A percentile compares a stretch with the other conserved stretches of the same genome.
Evolutionary conservation across 768 basidiomycete species (phyloP).

Genomic region (Fistulinella prunicolor): DNA sequence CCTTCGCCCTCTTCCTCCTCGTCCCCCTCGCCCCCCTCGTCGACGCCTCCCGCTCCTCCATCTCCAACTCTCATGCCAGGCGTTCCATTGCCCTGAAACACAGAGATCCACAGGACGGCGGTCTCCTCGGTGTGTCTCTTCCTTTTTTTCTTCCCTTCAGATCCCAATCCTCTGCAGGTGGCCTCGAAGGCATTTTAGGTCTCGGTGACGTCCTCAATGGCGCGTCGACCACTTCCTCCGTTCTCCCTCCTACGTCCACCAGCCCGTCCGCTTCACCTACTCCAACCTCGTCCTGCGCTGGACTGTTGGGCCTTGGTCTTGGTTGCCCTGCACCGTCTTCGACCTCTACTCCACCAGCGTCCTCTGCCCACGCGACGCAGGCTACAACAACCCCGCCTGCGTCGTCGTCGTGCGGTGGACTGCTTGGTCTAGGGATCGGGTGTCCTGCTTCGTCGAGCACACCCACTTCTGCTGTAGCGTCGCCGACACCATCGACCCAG

Average conservation of each 20-base stretch:
- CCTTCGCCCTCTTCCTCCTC: conserved; percentile 26
- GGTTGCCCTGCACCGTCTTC: conserved; percentile 8
- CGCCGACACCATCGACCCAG: neutral
- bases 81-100: conserved; percentile 29
- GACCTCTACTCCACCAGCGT: neutral
- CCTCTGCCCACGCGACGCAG: too few species aligned
- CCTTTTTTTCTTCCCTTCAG: neutral
- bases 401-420: neutral
- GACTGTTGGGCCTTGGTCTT: conserved; percentile 17
- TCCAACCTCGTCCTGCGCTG: conserved; percentile 15
- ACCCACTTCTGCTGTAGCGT: neutral
- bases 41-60: conserved; percentile 41
- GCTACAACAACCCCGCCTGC: too few species aligned
- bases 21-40: conserved; percentile 24
- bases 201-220: neutral
- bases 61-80: conserved; percentile 34
- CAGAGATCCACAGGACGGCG: conserved; percentile 13
- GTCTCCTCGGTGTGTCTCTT: conserved; percentile 14
- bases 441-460: neutral
- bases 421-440: neutral
- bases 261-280: conserved; percentile 1
- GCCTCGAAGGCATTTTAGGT: conserved; percentile 1
- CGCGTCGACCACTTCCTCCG: neutral
- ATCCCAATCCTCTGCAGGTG: conserved; percentile 8
- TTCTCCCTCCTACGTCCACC: neutral